phyloP scores from a whole-genome alignment of 2,329 filamentous ascomycete genomes.

The Pseudogymnoascus sp. region DNA sequence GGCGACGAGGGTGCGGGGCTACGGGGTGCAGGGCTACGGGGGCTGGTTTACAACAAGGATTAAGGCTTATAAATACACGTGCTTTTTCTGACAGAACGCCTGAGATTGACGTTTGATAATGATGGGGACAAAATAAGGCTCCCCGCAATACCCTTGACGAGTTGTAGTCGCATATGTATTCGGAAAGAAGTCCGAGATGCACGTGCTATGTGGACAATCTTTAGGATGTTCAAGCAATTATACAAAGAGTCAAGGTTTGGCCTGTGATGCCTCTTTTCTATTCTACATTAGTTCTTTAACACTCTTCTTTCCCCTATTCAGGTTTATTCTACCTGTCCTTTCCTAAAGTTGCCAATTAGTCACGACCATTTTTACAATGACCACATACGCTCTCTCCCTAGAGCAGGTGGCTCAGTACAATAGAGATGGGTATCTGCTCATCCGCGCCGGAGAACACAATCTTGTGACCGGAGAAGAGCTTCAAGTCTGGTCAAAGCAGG shows the following conservation, averaged over 20 bases:
- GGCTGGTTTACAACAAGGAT: neutral
- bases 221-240: neutral
- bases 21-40: no score
- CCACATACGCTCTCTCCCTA: slow-evolving; percentile 12
- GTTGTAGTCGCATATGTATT: neutral
- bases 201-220: neutral
- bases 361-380: neutral
- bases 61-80: neutral
- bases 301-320: neutral
- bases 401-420: slow-evolving; percentile 23
- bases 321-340: neutral
- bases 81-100: neutral
- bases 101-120: neutral
- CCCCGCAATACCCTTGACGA: neutral
- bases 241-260: neutral
- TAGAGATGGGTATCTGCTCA: slow-evolving; percentile 23
- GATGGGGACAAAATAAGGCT: neutral
- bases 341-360: neutral
- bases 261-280: neutral
- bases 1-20: no score
- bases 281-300: neutral
- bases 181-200: neutral
- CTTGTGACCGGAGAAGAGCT: slow-evolving; percentile 23
- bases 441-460: slow-evolving; percentile 23
- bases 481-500: slow-evolving; percentile 24